Base-by-base conservation (phyloP, 1,284 basidiomycete species). In the Austroboletus novae-zelandiae region DNA sequence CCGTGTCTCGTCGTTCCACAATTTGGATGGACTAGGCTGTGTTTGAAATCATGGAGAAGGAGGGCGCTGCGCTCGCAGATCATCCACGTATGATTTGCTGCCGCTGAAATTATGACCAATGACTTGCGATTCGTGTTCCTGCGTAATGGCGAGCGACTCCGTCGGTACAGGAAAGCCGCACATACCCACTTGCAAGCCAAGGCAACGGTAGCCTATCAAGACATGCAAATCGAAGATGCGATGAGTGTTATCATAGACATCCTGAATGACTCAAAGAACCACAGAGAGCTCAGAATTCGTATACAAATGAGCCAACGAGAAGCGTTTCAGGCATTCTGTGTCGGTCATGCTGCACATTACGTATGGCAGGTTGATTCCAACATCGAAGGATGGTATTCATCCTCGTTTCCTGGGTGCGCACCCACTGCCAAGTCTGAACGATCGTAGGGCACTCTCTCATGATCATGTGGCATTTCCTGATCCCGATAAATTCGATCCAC, bases 261-360 rank as follows among this genome's bases (percentile, higher is more conserved):
- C 25, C 45, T 76, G 3, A 52, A 63, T 1, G 57, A 69, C 9
- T 72, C 75, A 2, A 61, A 68, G 4, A 53, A 60, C 7, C 72
- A 75, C 50, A 59, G 63, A 23, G 56, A 47, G 5, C 40, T 39
- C 20, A 8, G 9, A n/a, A n/a, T 37, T 9, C n/a, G 18, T 35
- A 13, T 4, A 10, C 8, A 18, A 9, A 18, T 29, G 20, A 25
- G 14, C 20, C 8, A 4, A 50, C 27, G 14, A 4, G 6, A 27
- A 14, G 30, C 14, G 9, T 45, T 46, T n/a, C 51, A 86, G 83
- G 37, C 87, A 80, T 56, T 77, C 84, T 0, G 79, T 83, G 0
- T 79, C 79, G 2, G 76, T 87, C 0, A 80, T 86, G 5, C 74
- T 89, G 68, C 74, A 78, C 2, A 69, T 87, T 42, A 78, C 83